Evolutionary conservation across 768 basidiomycete species (phyloP).

Genomic region (Fistulinella prunicolor): DNA sequence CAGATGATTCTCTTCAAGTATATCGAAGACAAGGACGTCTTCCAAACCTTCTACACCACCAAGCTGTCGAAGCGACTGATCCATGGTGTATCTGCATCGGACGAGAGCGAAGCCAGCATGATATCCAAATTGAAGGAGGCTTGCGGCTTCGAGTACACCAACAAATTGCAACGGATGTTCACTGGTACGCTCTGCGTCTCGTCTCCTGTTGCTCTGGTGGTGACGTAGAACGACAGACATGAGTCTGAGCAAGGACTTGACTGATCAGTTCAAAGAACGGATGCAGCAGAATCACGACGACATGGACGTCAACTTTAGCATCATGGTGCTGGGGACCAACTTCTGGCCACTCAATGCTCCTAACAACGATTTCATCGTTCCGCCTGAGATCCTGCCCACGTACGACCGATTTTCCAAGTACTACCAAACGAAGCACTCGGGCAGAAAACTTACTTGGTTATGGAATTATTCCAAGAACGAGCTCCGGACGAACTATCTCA

Average conservation of each 20-base stretch:
- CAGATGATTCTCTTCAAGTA: constrained; percentile 99
- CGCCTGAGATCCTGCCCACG: constrained; percentile 79
- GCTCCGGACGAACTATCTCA: constrained; percentile 86
- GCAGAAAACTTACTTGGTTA: constrained; percentile 94
- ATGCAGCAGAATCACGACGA: constrained; percentile 86
- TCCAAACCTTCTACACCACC: constrained; percentile 96
- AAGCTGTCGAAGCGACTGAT: constrained; percentile 93
- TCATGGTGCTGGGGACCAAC: constrained; percentile 93
- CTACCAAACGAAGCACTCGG: constrained; percentile 91
- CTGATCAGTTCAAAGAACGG: constrained; percentile 91
- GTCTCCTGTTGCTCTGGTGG: not conserved
- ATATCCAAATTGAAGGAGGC: constrained; percentile 96
- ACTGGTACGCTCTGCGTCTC: constrained; percentile 55
- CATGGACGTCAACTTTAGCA: constrained; percentile 84
- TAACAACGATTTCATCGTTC: constrained; percentile 83
- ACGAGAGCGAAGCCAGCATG: constrained; percentile 97
- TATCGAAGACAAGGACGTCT: constrained; percentile 98
- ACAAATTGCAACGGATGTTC: constrained; percentile 96
- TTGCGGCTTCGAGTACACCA: constrained; percentile 95
- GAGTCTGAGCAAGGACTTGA: constrained; percentile 92
- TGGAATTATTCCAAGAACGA: constrained; percentile 99
- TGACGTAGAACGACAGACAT: constrained; percentile 61
- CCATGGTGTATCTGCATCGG: constrained; percentile 86
- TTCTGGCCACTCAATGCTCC: constrained; percentile 93
- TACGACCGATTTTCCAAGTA: constrained; percentile 91